A percentile compares a stretch with the other conserved stretches of the same genome.
Evolutionary conservation across 1,284 basidiomycete genomes (phyloP).

Genomic region (Naganishia cerealis): DNA sequence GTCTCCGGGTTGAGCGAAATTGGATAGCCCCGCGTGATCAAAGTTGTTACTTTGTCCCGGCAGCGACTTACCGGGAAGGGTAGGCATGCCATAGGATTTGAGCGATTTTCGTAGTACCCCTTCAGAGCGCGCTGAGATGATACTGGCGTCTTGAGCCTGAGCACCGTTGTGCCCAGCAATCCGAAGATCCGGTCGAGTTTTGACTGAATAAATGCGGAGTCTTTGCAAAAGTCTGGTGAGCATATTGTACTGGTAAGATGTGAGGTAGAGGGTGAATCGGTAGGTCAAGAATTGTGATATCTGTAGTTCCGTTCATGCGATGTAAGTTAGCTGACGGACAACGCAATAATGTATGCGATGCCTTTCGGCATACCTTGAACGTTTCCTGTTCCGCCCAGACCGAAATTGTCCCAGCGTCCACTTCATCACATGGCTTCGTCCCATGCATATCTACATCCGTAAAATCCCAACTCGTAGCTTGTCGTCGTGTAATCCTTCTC

Average conservation of each 20-base stretch:
- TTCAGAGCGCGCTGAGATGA: conserved; percentile 20
- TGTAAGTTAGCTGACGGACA: background rate
- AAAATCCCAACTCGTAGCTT: conserved; percentile 33
- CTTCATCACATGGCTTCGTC: conserved; percentile 8
- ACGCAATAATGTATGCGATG: background rate
- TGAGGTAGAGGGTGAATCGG: conserved; percentile 32
- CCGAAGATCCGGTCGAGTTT: conserved; percentile 16
- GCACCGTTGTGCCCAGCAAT: conserved; percentile 21
- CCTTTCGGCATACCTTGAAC: conserved; percentile 30
- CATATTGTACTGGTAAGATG: conserved; percentile 15
- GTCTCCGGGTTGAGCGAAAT: conserved; percentile 9
- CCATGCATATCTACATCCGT: conserved; percentile 1
- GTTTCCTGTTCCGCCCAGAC: conserved; percentile 30
- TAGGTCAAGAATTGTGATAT: conserved; percentile 31
- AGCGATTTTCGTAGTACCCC: conserved; percentile 9
- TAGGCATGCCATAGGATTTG: conserved; percentile 14
- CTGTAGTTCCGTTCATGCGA: background rate
- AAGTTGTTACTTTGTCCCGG: background rate
- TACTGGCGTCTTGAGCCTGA: conserved; percentile 21
- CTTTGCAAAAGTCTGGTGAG: conserved; percentile 18
- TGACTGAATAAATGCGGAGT: conserved; percentile 25
- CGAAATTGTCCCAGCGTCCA: conserved; percentile 16
- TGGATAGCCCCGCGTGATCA: background rate
- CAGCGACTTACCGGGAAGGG: conserved; percentile 3
- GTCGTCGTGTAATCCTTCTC: conserved; percentile 12